phyloP scores from a whole-genome alignment of 176 grass and related monocot genomes.

The Triticum urartu region DNA sequence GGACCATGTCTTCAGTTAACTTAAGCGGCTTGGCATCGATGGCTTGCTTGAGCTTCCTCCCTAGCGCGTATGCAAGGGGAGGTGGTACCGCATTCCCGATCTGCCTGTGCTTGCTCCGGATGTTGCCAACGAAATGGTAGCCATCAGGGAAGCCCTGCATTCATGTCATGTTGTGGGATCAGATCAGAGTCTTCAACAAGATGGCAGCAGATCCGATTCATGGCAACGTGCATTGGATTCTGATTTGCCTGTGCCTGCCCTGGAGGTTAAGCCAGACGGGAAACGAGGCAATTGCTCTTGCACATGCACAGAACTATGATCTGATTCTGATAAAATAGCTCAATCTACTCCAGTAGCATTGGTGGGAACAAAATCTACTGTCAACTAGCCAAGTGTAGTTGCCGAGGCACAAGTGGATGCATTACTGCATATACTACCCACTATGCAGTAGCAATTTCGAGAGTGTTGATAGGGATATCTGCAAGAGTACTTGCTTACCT shows the following conservation, averaged over 20 bases:
- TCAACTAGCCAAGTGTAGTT: not conserved
- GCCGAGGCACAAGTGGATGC: not conserved
- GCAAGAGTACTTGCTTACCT: slow-evolving; percentile 38
- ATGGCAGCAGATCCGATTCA: not conserved
- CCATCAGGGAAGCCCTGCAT: slow-evolving; percentile 71
- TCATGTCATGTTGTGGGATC: not conserved
- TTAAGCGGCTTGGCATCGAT: slow-evolving; percentile 32
- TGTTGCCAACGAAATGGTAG: slow-evolving; percentile 65
- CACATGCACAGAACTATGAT: not conserved
- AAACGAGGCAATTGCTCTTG: not conserved
- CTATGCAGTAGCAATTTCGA: not conserved
- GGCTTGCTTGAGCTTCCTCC: slow-evolving; percentile 70
- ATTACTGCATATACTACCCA: not conserved
- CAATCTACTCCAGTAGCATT: not conserved
- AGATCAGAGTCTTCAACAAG: not conserved
- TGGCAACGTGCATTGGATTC: not conserved
- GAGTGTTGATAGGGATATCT: not conserved
- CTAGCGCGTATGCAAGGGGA: slow-evolving; percentile 66
- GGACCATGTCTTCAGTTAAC: not conserved
- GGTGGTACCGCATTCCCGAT: slow-evolving; percentile 89
- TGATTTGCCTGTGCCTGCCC: not conserved
- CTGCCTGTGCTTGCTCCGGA: slow-evolving; percentile 72
- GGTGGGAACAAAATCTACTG: not conserved
- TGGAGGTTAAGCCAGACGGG: not conserved
- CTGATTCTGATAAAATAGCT: not conserved